Base-by-base conservation (phyloP, 495 filamentous ascomycete genomes). In the Aspergillus avenaceus region DNA sequence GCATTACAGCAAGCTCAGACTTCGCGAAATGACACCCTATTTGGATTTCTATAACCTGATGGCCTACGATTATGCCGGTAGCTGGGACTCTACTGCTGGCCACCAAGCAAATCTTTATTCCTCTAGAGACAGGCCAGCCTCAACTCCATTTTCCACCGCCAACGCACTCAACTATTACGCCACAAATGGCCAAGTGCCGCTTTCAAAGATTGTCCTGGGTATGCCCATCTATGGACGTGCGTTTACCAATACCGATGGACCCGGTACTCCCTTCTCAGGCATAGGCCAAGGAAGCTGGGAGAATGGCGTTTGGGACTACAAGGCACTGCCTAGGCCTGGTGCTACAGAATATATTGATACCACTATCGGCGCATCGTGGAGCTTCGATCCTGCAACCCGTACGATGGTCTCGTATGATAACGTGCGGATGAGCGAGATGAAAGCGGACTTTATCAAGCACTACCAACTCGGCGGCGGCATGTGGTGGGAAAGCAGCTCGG, bases 401-500 rank as follows among this genome's bases (percentile, higher is more conserved):
- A 83, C 83, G 47, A 82, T 96, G 77, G 70, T 97, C 25, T 79
- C 78, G 25, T 97, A 91, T 62, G 92, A 97, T 53, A 86, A 75
- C 16, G 72, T 82, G 5, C 66, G 69, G 14, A 80, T 83, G 54
- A 82, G 76, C 3, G 59, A 69, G 19, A 52, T 65, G 45, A 97
- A 97, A 69, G 80, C 78, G 8, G 57, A 73, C 24, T 97, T 84
- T 53, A 78, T 96, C 43, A 68, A 69, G 52, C 45, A 76, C 9
- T 76, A 76, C 25, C 73, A 77, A 25, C 77, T 96, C 5, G 91
- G 88, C 21, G 91, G 93, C 12, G 87, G 81, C 0, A 95, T 97
- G 83, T 97, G 89, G 81, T 97, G 92, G 93, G 92, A 97, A 71
- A 84, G 82, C 27, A 90, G 84, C 60, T 86, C 84, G 43, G 92